Evolutionary conservation across 1,284 basidiomycete genomes (phyloP).

Genomic region (Ustilago shanxiensis): DNA sequence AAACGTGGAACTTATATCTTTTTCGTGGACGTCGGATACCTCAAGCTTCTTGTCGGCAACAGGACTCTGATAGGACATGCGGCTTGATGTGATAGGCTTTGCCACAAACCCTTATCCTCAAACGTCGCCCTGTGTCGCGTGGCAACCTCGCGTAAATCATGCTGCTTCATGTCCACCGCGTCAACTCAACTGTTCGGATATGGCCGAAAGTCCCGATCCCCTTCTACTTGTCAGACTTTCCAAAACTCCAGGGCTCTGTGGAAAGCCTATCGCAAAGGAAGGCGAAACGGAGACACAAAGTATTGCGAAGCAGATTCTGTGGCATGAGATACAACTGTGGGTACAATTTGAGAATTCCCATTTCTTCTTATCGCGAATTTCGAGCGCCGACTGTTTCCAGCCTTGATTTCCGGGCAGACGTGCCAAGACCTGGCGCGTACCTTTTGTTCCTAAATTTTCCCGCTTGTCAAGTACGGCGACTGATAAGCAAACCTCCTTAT

Average conservation of each 20-base stretch:
- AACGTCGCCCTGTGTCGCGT: background rate
- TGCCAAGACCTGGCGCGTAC: conserved; percentile 7
- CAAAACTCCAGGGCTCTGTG: too few species aligned
- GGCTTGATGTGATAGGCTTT: background rate
- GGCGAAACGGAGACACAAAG: background rate
- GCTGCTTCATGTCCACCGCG: background rate
- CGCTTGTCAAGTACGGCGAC: conserved; percentile 14
- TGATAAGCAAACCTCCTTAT: conserved; percentile 11
- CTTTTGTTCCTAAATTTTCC: background rate
- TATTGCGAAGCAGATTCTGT: background rate
- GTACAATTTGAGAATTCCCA: background rate
- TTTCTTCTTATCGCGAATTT: conserved; percentile 1
- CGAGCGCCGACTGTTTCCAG: background rate
- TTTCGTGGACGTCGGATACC: too few species aligned
- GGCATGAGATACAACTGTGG: conserved; percentile 1
- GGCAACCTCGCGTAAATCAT: background rate
- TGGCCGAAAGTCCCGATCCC: background rate
- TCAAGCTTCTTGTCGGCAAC: background rate
- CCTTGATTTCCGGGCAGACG: background rate
- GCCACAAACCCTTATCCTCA: background rate
- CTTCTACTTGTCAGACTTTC: too few species aligned
- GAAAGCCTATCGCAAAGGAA: too few species aligned
- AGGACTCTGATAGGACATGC: conserved; percentile 3
- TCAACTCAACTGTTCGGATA: background rate
- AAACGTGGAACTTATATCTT: too few species aligned